Evolutionary conservation across 1,284 basidiomycete species (phyloP).

Genomic region (Acaromyces ingoldii): DNA sequence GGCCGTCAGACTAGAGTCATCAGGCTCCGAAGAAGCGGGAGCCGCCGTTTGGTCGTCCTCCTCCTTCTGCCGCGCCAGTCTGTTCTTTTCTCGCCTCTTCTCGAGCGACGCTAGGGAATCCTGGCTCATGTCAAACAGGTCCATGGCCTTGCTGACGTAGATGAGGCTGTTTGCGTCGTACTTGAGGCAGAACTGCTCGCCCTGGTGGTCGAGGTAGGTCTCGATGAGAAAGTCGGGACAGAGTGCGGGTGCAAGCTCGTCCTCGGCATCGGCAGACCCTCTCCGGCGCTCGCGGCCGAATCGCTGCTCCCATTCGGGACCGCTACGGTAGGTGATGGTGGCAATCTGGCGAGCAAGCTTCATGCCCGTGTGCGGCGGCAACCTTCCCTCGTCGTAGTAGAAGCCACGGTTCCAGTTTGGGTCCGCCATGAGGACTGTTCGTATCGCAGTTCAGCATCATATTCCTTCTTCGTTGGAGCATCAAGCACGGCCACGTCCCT

Average conservation of each 20-base stretch:
- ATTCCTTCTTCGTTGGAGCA: too few species aligned
- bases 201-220: conserved; percentile 94
- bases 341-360: conserved; percentile 98
- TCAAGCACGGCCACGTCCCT: too few species aligned
- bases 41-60: background rate
- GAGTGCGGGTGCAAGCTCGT: conserved; percentile 56
- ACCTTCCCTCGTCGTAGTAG: conserved; percentile 72
- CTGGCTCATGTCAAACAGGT: conserved; percentile 90
- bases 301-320: conserved; percentile 96
- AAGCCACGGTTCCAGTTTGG: conserved; percentile 99
- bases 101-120: conserved; percentile 67
- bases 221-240: conserved; percentile 98
- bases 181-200: conserved; percentile 83
- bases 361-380: conserved; percentile 96
- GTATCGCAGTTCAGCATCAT: too few species aligned
- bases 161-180: conserved; percentile 99
- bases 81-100: conserved; percentile 21
- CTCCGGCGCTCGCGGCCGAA: conserved; percentile 73
- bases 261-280: background rate
- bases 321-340: conserved; percentile 97
- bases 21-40: background rate
- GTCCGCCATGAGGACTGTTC: conserved; percentile 92
- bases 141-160: conserved; percentile 95
- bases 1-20: too few species aligned
- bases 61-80: conserved; percentile 7